phyloP scores from a whole-genome alignment of 1,284 basidiomycete genomes.

The Leccinum solheimii region DNA sequence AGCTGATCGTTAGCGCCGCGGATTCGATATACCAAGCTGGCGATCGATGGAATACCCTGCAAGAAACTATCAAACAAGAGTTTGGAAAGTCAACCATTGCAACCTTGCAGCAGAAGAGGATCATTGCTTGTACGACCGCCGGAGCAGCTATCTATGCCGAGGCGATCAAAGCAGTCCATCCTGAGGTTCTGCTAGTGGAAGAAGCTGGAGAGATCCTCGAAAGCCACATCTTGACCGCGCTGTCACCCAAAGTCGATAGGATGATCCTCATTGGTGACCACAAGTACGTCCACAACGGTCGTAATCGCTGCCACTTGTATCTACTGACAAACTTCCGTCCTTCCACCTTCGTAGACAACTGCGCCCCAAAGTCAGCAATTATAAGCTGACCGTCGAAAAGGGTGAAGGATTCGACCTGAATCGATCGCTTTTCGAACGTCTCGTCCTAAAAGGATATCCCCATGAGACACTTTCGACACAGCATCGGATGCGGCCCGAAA shows the following conservation, averaged over 20 bases:
- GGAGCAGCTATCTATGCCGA: constrained; percentile 59
- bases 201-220: constrained; percentile 72
- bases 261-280: constrained; percentile 69
- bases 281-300: constrained; percentile 45
- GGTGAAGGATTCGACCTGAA: constrained; percentile 62
- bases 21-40: constrained; percentile 39
- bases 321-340: too few relatives aligned
- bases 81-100: constrained; percentile 37
- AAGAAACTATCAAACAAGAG: constrained; percentile 37
- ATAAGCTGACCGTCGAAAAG: constrained; percentile 60
- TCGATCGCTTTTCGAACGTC: constrained; percentile 41
- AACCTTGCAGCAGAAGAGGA: constrained; percentile 45
- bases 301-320: not conserved
- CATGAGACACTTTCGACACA: constrained; percentile 53
- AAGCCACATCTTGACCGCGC: constrained; percentile 59
- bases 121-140: constrained; percentile 67
- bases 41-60: constrained; percentile 41
- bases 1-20: constrained; percentile 31
- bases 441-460: constrained; percentile 49
- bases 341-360: constrained; percentile 47
- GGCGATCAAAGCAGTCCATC: constrained; percentile 42
- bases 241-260: constrained; percentile 45
- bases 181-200: constrained; percentile 59
- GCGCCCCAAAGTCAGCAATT: constrained; percentile 63
- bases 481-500: constrained; percentile 69